Conservation (phyloP, 495 filamentous ascomycete genomes). For the Penicillium alfredii region DNA sequence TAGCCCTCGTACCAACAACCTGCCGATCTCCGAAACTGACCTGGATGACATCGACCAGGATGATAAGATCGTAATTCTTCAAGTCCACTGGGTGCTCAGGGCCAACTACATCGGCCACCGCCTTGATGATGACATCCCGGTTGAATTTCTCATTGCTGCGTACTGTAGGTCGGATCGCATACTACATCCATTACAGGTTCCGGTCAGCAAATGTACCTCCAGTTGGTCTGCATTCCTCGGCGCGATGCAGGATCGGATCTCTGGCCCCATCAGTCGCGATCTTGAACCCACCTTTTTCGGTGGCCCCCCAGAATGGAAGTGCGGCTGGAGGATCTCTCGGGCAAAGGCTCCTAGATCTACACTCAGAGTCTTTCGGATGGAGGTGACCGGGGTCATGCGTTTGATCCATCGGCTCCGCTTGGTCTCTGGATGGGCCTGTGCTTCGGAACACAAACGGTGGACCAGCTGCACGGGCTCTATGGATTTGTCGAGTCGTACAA, state of each 20-base stretch:
- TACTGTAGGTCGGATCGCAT: constrained; percentile 80
- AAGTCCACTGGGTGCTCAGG: constrained; percentile 76
- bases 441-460: constrained; percentile 64
- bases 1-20: no score
- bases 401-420: constrained; percentile 71
- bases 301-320: constrained; percentile 58
- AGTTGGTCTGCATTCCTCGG: no score
- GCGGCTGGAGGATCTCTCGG: constrained; percentile 58
- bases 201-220: constrained; percentile 10
- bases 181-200: constrained; percentile 45
- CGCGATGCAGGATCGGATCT: constrained; percentile 2
- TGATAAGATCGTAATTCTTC: constrained; percentile 70
- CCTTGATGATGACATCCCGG: constrained; percentile 70
- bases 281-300: constrained; percentile 43
- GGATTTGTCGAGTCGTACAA: constrained; percentile 48
- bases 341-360: constrained; percentile 69
- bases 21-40: constrained; percentile 44
- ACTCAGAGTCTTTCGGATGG: constrained; percentile 72
- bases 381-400: constrained; percentile 73
- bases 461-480: constrained; percentile 80
- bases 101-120: constrained; percentile 64
- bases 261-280: no score
- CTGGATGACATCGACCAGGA: constrained; percentile 85
- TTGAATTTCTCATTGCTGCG: constrained; percentile 72
- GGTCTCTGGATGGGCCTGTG: constrained; percentile 41